phyloP scores from a whole-genome alignment of 805 yeast species.

The Saccharomycopsis olivae region DNA sequence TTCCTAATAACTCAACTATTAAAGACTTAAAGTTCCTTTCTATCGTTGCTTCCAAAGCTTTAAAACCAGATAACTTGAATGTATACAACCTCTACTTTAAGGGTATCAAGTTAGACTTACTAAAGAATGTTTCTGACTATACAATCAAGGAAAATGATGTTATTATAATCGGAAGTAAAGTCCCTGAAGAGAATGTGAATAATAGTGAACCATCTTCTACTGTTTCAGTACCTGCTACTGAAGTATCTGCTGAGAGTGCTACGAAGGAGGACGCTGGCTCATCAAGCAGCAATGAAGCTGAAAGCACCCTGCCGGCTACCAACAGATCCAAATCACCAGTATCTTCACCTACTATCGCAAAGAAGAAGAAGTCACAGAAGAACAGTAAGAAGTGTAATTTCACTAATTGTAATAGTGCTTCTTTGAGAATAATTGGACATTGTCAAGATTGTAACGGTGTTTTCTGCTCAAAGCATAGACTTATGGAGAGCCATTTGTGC shows the following conservation, averaged over 20 bases:
- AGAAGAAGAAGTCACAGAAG: conserved; percentile 20
- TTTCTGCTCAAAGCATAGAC: conserved; percentile 78
- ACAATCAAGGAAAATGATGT: conserved; percentile 11
- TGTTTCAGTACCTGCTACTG: neutral
- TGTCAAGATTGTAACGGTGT: conserved; percentile 78
- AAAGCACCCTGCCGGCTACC: neutral
- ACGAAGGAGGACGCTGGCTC: neutral
- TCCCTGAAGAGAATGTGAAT: conserved; percentile 6
- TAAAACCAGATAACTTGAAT: conserved; percentile 6
- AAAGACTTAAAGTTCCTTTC: conserved; percentile 39
- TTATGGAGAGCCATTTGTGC: conserved; percentile 78
- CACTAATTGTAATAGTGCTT: conserved; percentile 50
- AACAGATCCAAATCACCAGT: conserved; percentile 6
- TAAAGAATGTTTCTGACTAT: conserved; percentile 12
- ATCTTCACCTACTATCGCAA: conserved; percentile 3
- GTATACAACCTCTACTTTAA: conserved; percentile 13
- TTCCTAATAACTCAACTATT: conserved; percentile 42
- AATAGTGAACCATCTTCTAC: neutral
- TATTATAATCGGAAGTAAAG: conserved; percentile 14
- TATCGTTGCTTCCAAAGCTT: conserved; percentile 28
- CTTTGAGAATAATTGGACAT: conserved; percentile 62
- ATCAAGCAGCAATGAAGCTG: neutral
- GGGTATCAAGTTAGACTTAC: conserved; percentile 15
- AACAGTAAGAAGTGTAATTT: conserved; percentile 41
- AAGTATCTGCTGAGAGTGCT: neutral